These are phyloP conservation scores for Nymphaea thermarum DNA, from an alignment of 164 flowering plant genomes.

Conservation along the genomic window DNA sequence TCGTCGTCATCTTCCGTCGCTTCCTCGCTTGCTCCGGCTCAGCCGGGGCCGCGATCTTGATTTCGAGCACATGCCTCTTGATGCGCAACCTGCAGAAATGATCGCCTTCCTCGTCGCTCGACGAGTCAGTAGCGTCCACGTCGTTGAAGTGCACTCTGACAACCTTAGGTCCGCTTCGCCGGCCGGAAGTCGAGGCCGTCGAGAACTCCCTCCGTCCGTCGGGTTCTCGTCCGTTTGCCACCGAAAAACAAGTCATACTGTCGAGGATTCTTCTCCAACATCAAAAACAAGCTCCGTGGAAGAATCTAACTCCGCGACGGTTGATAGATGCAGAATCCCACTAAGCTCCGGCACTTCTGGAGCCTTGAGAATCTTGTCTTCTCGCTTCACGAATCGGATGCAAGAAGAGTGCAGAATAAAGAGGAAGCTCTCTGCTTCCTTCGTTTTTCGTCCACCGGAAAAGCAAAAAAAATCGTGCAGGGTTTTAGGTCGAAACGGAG, in stretches of 20 bases:
- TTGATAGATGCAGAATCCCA: no score
- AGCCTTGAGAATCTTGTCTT: not conserved
- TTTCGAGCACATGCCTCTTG: slow-evolving; percentile 31
- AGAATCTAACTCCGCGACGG: not conserved
- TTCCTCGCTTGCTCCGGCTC: slow-evolving; percentile 5
- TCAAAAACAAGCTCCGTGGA: not conserved
- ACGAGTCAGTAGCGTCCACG: slow-evolving; percentile 49
- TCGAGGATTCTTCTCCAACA: not conserved
- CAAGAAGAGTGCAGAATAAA: not conserved
- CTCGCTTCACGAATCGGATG: not conserved
- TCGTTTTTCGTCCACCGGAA: not conserved
- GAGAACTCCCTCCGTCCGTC: not conserved
- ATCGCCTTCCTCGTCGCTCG: slow-evolving; percentile 37
- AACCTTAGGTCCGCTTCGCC: slow-evolving; percentile 3
- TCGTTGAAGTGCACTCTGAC: slow-evolving; percentile 36
- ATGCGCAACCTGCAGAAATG: slow-evolving; percentile 15
- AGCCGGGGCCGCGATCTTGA: slow-evolving; percentile 13
- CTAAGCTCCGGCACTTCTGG: not conserved
- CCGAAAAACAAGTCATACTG: not conserved
- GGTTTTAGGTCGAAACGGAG: not conserved
- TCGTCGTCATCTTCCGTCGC: not conserved
- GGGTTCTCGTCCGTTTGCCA: not conserved
- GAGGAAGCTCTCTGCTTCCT: not conserved
- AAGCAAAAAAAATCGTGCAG: not conserved
- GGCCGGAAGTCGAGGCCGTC: not conserved